phyloP scores from a whole-genome alignment of 179 eudicot species.

The Silene noctiflora region DNA sequence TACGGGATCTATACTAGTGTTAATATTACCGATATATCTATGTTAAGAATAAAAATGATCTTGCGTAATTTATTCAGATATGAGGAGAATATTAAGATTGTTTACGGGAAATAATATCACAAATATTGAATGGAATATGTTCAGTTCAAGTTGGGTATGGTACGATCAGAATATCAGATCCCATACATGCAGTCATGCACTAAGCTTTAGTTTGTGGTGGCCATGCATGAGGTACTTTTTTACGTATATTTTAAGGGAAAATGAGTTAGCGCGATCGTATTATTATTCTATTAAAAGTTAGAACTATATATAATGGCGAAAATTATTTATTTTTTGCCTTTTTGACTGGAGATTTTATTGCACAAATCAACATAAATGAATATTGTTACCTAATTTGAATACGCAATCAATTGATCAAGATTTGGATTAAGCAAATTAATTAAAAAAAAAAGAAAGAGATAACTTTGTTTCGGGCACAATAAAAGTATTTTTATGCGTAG shows the following conservation, averaged over 20 bases:
- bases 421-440: background rate
- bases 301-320: background rate
- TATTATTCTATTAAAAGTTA: too few relatives aligned
- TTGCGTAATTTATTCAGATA: background rate
- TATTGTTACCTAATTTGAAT: background rate
- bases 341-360: slow-evolving; percentile 9
- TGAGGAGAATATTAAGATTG: slow-evolving; percentile 7
- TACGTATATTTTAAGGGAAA: background rate
- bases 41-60: background rate
- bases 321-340: background rate
- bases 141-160: background rate
- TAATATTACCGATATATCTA: too few relatives aligned
- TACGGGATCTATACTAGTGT: too few relatives aligned
- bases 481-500: too few relatives aligned
- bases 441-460: too few relatives aligned
- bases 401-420: background rate
- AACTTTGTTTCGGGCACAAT: too few relatives aligned
- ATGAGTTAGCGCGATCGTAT: too few relatives aligned
- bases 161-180: background rate
- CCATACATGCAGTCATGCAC: background rate
- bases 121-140: slow-evolving; percentile 14
- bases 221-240: background rate
- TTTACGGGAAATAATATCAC: background rate
- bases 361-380: background rate
- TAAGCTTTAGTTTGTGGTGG: background rate